Conservation (phyloP, 23 red algal genomes). For the Gracilaria vermiculophylla region DNA sequence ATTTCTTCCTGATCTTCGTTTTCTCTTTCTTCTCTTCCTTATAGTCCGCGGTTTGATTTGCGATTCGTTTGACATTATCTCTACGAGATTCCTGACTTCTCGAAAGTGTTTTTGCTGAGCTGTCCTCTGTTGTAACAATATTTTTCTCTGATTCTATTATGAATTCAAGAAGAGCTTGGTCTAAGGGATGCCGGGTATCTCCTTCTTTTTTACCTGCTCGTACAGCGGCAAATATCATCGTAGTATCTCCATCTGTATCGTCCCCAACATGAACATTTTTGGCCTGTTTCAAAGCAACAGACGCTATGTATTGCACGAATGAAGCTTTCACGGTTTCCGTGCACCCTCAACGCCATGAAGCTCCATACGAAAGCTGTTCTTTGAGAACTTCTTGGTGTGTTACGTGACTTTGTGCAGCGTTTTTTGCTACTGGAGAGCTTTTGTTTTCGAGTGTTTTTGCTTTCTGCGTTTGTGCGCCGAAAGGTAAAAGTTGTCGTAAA, state of each 20-base stretch:
- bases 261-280: background rate
- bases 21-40: no score
- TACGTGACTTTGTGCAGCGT: background rate
- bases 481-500: background rate
- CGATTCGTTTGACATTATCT: no score
- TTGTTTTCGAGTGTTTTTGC: background rate
- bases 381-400: background rate
- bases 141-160: no score
- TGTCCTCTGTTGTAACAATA: no score
- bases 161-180: no score
- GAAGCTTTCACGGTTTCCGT: conserved; percentile 15
- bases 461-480: background rate
- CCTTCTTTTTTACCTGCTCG: no score
- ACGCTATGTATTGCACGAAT: background rate
- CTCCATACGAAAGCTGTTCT: background rate
- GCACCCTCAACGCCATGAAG: background rate
- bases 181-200: no score
- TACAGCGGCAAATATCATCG: no score
- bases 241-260: background rate
- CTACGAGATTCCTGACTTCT: no score
- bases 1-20: background rate
- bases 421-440: background rate
- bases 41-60: no score
- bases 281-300: background rate
- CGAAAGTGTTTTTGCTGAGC: no score